Evolutionary conservation across 306 rosid species (phyloP), one percentile per base, ranked within the genome.

Genomic region (Gastrolobium bilobum): DNA sequence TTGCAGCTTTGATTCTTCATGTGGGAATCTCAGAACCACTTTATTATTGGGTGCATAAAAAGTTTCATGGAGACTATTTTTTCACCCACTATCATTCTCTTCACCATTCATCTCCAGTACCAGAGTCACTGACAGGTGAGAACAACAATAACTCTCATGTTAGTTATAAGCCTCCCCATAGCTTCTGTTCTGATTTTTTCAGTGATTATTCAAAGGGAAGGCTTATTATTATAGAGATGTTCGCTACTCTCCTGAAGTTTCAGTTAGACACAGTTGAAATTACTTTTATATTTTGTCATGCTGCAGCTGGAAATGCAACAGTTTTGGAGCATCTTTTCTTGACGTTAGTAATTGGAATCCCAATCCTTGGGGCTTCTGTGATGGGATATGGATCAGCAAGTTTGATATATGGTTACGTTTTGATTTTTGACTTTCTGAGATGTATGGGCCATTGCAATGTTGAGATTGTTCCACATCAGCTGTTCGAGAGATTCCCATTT

Each of bases 21-120:
- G 81, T 89, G 71, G 91, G 84, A 56, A 83, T 92, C 81, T 88
- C 97, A 77, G 98, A 94, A 75, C 98, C 98, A 72, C 87, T 94
- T 9, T 94, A 85, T 67, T 94, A 94, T 37, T 79, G 89, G 90
- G 77, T 83, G 7, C 98, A 94, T 48, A 85, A 89, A 77, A 76
- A 54, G 71, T 79, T 89, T 66, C 98, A 94, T 64, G 53, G 70
- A 11, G 42, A 79, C 26, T 66, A 79, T 63, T 84, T 91, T 66
- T 91, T 89, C 53, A 80, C 84, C 35, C 80, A 83, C 72, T 88
- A 90, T 83, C 98, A 94, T 83, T 91, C 96, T 63, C 76, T 90
- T 68, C 94, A 94, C 56, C 98, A 94, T 87, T 90, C 98, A 4
- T 82, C 96, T 76, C 85, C 90, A 3, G 91, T 94, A 1, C 97